phyloP scores from a whole-genome alignment of 495 filamentous ascomycete genomes.

The Hyaloscypha finlandica region DNA sequence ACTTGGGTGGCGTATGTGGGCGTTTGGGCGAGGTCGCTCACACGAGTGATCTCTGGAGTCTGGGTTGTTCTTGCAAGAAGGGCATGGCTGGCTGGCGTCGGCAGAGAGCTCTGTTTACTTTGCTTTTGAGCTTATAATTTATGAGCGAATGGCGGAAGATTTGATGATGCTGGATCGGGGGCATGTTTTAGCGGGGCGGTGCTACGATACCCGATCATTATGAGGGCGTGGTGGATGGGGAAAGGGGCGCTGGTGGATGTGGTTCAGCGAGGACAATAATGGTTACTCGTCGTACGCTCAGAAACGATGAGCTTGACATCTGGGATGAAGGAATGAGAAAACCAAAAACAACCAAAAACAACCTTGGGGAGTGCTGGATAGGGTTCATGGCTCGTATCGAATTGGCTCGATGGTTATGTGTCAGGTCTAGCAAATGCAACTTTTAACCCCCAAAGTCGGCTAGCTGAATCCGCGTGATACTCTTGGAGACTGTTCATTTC shows the following conservation, averaged over 20 bases:
- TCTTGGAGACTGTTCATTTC: background rate
- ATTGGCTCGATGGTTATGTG: slow-evolving; percentile 24
- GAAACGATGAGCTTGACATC: slow-evolving; percentile 23
- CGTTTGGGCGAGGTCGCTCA: slow-evolving; percentile 26
- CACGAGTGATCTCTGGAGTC: slow-evolving; percentile 30
- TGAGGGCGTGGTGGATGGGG: slow-evolving; percentile 22
- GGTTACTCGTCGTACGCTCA: slow-evolving; percentile 19
- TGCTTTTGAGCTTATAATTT: slow-evolving; percentile 12
- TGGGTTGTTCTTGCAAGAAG: slow-evolving; percentile 29
- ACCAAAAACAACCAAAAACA: slow-evolving; percentile 15
- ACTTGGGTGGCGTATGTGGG: slow-evolving; percentile 27
- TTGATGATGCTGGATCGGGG: slow-evolving; percentile 10
- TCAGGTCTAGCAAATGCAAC: slow-evolving; percentile 18
- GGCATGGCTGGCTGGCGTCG: slow-evolving; percentile 31
- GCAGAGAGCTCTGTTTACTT: slow-evolving; percentile 22
- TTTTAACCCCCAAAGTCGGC: background rate
- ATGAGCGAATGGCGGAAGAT: slow-evolving; percentile 23
- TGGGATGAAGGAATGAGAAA: slow-evolving; percentile 12
- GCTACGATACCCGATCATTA: slow-evolving; percentile 15
- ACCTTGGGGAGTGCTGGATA: slow-evolving; percentile 13
- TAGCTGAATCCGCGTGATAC: background rate
- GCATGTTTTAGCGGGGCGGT: slow-evolving; percentile 18
- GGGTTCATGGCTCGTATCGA: slow-evolving; percentile 21
- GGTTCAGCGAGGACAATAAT: slow-evolving; percentile 21
- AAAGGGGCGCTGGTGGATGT: slow-evolving; percentile 22